Evolutionary conservation across 495 filamentous ascomycete genomes (phyloP), one percentile per base, ranked within the genome.

Genomic region (Talaromyces adpressus): DNA sequence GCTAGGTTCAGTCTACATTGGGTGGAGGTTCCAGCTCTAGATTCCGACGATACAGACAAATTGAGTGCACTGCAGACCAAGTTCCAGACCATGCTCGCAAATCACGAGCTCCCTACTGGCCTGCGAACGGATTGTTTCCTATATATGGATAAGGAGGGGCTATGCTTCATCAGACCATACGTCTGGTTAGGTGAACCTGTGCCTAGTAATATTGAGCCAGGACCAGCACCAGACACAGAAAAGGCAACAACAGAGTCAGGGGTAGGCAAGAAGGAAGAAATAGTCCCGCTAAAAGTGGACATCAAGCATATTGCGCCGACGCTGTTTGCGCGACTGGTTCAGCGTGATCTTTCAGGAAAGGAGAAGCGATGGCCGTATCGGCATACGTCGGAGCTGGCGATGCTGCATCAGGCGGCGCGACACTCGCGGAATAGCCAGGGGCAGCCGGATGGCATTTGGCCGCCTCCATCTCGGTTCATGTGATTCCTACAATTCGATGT

Each of bases 241-340:
- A 18, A 36, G 23, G 16, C 32, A 36, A 3, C 18, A 6, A 34
- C 53, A n/a, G 64, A 62, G 45, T 11, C 20, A 25, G 49, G 20
- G 23, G 32, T 36, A 36, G 18, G 11, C 16, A 25, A 18, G 16
- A 18, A 23, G 20, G 49, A 23, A 53, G 20, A 53, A 25, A 53
- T 14, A 27, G n/a, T 20, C 6, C 53, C 64, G 23, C 62, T 64
- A 14, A 66, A 64, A 41, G 58, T 66, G 39, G 56, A 61, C 45
- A 66, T 66, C 49, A 66, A 66, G 58, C 65, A 66, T 62, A 66
- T 64, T 23, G 61, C 62, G 18, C 65, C 62, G 57, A 64, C 65
- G 29, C 53, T 66, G 16, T 66, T 66, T 62, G 62, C 65, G 6
- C 41, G 65, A 27, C 57, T 66, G 8, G 36, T 58, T 30, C 62